phyloP scores from a whole-genome alignment of 129 eudicot genomes.

The Chrysanthemum lavandulifolium region DNA sequence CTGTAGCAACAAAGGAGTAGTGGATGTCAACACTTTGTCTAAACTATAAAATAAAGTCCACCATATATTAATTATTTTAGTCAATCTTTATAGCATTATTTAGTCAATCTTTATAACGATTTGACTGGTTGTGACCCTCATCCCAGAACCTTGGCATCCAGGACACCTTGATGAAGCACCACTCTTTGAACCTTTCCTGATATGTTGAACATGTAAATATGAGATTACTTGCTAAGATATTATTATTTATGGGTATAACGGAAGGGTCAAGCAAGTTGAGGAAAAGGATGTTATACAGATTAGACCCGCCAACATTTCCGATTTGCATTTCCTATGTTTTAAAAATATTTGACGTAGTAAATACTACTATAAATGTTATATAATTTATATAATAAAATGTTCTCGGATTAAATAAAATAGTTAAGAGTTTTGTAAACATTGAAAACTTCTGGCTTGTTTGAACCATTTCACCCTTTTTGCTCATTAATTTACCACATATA shows the following conservation, averaged over 20 bases:
- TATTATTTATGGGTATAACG: not conserved
- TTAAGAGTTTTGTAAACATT: too few relatives aligned
- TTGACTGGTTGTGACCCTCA: slow-evolving; percentile 53
- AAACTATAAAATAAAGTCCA: not conserved
- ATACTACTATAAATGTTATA: too few relatives aligned
- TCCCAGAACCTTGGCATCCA: slow-evolving; percentile 82
- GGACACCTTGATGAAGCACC: slow-evolving; percentile 57
- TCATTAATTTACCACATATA: not conserved
- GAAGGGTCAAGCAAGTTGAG: not conserved
- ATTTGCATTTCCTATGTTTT: too few relatives aligned
- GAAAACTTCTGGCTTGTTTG: too few relatives aligned
- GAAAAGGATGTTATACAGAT: too few relatives aligned
- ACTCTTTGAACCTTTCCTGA: slow-evolving; percentile 82
- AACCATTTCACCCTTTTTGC: not conserved
- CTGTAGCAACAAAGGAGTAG: too few relatives aligned
- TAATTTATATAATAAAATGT: too few relatives aligned
- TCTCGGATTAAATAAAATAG: too few relatives aligned
- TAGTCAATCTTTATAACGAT: slow-evolving; percentile 2
- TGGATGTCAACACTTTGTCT: slow-evolving; percentile 10
- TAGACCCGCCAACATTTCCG: not conserved
- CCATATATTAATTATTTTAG: not conserved
- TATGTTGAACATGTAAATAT: slow-evolving; percentile 14
- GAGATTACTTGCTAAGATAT: not conserved
- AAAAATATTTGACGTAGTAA: too few relatives aligned
- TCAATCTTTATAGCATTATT: too few relatives aligned